Evolutionary conservation across 768 basidiomycete species (phyloP), one percentile per base, ranked within the genome.

Genomic region (Pleurotus ostreatus): DNA sequence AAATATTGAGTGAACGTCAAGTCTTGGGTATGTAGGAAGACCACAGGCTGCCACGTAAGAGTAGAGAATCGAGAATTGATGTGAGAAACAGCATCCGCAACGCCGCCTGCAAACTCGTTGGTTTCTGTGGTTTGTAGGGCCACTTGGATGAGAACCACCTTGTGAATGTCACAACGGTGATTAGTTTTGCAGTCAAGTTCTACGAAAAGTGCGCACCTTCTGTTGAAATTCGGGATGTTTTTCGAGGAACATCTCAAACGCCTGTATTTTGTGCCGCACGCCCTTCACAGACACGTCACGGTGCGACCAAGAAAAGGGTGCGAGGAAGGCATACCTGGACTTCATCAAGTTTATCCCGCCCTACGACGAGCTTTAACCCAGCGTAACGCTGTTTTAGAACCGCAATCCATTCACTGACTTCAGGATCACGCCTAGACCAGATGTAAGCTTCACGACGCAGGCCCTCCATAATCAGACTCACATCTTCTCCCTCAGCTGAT

Each of bases 291-390:
- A 25, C 38, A 37, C 25, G 51, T 37, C 23, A 43, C 7, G 5
- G 20, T 34, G 30, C 9, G n/a, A n/a, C n/a, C n/a, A n/a, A n/a
- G n/a, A n/a, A n/a, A 34, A 3, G 30, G 30, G 30, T 25, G 2
- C 51, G 18, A 49, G 22, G 16, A 3, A 22, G 23, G 57, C 68
- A 18, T 30, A 79, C 82, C 72, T 91, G 89, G 55, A 94, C 79
- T 64, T 89, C 89, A 65, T 95, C 92, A 25, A 95, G 78, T 70
- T 95, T 94, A 68, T 94, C 92, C 2, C 92, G 74, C 0, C 92
- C 93, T 0, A 95, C 92, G 48, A 94, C 81, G 63, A 94, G 77
- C 72, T 90, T 91, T 83, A 91, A 88, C 1, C 90, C 93, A 0
- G 81, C 78, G 64, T 94, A 95, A 0, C 92, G 83, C 69, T 92